These are phyloP conservation scores for Sordariomycetes sp. DNA, from an alignment of 2,329 filamentous ascomycete genomes.

Conservation along the genomic window DNA sequence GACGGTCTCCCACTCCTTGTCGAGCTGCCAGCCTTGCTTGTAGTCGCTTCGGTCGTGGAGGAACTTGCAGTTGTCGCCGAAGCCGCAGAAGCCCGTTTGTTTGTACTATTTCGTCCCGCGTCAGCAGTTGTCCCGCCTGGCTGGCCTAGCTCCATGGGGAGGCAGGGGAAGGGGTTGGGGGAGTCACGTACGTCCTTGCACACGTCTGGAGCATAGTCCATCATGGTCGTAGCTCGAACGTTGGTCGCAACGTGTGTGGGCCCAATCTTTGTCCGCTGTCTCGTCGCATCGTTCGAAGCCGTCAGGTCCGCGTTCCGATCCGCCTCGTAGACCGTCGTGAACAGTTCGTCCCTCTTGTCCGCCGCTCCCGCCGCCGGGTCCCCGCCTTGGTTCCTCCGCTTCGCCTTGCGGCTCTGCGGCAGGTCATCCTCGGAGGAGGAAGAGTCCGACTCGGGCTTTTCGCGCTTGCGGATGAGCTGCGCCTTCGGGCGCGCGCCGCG, in stretches of 20 bases:
- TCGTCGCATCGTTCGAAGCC: conserved; percentile 75
- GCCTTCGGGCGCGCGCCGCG: neutral
- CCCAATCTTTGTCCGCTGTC: conserved; percentile 62
- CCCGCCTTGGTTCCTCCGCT: neutral
- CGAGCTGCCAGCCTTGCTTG: conserved; percentile 90
- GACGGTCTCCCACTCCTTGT: conserved; percentile 82
- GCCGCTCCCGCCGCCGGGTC: neutral
- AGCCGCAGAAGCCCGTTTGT: conserved; percentile 45
- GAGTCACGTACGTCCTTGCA: conserved; percentile 64
- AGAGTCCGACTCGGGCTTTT: neutral
- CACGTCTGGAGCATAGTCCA: conserved; percentile 82
- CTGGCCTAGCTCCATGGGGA: neutral
- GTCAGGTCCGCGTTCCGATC: conserved; percentile 50
- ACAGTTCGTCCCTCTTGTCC: conserved; percentile 18
- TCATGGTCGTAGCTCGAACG: conserved; percentile 79
- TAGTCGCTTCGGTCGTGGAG: conserved; percentile 65
- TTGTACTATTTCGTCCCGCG: conserved; percentile 14
- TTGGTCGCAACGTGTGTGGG: conserved; percentile 84
- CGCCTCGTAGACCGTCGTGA: conserved; percentile 41
- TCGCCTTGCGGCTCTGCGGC: neutral
- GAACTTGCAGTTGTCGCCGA: conserved; percentile 68
- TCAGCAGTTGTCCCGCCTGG: neutral
- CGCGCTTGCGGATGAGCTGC: neutral
- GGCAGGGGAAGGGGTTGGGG: neutral
- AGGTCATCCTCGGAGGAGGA: neutral